A percentile compares a stretch with the other conserved stretches of the same genome.
Conservation (phyloP, 192 early-diverging fungal genomes). For the Rhizophagus clarus region DNA sequence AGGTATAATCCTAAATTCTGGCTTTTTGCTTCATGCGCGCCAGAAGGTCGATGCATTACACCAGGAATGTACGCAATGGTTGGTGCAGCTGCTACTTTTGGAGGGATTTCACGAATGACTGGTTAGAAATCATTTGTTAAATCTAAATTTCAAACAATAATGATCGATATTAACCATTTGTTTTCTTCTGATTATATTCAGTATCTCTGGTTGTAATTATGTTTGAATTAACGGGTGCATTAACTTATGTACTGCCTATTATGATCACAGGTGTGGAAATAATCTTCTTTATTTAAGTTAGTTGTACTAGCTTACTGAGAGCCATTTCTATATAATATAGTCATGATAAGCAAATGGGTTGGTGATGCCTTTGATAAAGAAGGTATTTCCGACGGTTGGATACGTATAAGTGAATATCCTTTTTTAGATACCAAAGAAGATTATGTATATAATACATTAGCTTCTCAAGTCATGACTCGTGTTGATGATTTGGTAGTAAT, state of each 20-base stretch:
- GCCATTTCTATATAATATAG: constrained; percentile 45
- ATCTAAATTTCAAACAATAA: constrained; percentile 10
- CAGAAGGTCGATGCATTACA: constrained; percentile 83
- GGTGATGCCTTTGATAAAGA: constrained; percentile 75
- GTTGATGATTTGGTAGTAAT: constrained; percentile 65
- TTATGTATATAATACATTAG: constrained; percentile 50
- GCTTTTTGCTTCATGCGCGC: constrained; percentile 65
- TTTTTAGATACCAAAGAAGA: constrained; percentile 66
- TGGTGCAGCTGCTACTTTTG: constrained; percentile 80
- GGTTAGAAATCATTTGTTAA: constrained; percentile 40
- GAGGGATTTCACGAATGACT: constrained; percentile 89
- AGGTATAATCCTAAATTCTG: constrained; percentile 60
- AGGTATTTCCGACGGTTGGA: constrained; percentile 63
- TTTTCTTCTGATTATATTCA: constrained; percentile 25
- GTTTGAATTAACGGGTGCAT: constrained; percentile 97
- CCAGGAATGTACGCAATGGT: constrained; percentile 84
- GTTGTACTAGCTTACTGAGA: background rate
- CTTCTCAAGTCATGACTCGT: constrained; percentile 63
- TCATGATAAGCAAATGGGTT: constrained; percentile 78
- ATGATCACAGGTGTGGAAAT: constrained; percentile 73
- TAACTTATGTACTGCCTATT: constrained; percentile 93
- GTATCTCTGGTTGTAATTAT: constrained; percentile 95
- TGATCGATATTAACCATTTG: background rate
- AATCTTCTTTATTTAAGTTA: background rate
- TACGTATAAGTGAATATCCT: constrained; percentile 65